Conservation (phyloP, 768 basidiomycete genomes). For the Sarcodon aspratus region DNA sequence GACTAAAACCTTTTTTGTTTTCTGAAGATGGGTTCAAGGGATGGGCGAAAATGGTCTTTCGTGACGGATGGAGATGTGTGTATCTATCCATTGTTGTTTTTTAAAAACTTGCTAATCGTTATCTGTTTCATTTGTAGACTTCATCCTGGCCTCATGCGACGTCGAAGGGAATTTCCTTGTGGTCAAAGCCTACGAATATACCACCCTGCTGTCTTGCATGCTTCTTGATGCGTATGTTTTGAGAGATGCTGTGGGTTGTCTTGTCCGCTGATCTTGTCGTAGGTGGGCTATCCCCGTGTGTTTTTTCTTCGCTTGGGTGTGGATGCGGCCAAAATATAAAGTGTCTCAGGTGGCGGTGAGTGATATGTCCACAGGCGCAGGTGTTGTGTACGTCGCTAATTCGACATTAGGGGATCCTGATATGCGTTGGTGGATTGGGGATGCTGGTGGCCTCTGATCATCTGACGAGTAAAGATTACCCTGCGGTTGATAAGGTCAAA, state of each 20-base stretch:
- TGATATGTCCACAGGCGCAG: not conserved
- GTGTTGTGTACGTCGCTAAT: not conserved
- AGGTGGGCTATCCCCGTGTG: constrained; percentile 89
- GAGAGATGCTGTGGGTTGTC: not conserved
- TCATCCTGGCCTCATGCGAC: constrained; percentile 69
- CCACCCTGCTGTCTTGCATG: constrained; percentile 82
- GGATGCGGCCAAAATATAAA: constrained; percentile 69
- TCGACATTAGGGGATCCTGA: constrained; percentile 44
- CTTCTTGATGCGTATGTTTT: constrained; percentile 69
- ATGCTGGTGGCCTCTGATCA: constrained; percentile 73
- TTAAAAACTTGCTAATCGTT: not conserved
- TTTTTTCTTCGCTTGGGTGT: constrained; percentile 73
- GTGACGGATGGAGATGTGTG: constrained; percentile 85
- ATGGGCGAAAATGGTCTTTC: constrained; percentile 61
- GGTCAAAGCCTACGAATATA: constrained; percentile 80
- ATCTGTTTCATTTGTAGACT: constrained; percentile 31
- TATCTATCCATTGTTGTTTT: constrained; percentile 1
- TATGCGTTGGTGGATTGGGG: constrained; percentile 68
- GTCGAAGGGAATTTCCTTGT: constrained; percentile 86
- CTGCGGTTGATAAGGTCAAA: constrained; percentile 52
- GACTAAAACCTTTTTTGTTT: not conserved
- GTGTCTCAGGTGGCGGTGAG: constrained; percentile 75
- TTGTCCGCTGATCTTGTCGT: constrained; percentile 2
- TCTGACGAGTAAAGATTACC: constrained; percentile 66
- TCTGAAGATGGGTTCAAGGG: constrained; percentile 68